Evolutionary conservation across 345 rosid genomes (phyloP).

Genomic region (Eucalyptus curtisii): DNA sequence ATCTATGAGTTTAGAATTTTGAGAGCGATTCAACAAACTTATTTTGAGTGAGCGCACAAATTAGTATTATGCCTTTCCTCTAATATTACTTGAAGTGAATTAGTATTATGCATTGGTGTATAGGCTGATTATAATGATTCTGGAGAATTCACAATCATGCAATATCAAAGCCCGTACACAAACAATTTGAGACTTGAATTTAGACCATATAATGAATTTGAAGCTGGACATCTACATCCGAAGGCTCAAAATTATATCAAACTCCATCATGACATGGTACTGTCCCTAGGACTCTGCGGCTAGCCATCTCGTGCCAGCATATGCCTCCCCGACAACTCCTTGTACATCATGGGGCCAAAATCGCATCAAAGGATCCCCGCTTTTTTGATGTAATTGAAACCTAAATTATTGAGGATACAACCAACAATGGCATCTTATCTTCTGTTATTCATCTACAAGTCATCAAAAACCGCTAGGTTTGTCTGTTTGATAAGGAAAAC

Average conservation of each 20-base stretch:
- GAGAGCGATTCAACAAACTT: rapidly evolving
- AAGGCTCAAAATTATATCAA: not conserved
- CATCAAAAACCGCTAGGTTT: too few relatives aligned
- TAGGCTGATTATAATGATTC: not conserved
- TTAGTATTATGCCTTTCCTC: not conserved
- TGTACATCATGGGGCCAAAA: not conserved
- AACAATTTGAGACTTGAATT: not conserved
- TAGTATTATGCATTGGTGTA: not conserved
- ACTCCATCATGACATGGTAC: not conserved
- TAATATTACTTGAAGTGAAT: not conserved
- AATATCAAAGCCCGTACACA: not conserved
- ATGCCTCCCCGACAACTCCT: not conserved
- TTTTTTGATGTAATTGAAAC: not conserved
- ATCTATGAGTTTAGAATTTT: not conserved
- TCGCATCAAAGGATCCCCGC: too few relatives aligned
- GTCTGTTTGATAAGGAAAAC: too few relatives aligned
- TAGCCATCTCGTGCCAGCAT: rapidly evolving
- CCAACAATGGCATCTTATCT: too few relatives aligned
- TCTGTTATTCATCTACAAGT: rapidly evolving
- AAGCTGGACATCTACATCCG: not conserved
- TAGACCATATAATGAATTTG: not conserved
- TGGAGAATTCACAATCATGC: not conserved
- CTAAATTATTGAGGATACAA: too few relatives aligned
- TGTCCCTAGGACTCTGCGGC: not conserved
- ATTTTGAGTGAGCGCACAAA: not conserved